Base-by-base conservation (phyloP, 129 eudicot species). In the Deinandra increscens region DNA sequence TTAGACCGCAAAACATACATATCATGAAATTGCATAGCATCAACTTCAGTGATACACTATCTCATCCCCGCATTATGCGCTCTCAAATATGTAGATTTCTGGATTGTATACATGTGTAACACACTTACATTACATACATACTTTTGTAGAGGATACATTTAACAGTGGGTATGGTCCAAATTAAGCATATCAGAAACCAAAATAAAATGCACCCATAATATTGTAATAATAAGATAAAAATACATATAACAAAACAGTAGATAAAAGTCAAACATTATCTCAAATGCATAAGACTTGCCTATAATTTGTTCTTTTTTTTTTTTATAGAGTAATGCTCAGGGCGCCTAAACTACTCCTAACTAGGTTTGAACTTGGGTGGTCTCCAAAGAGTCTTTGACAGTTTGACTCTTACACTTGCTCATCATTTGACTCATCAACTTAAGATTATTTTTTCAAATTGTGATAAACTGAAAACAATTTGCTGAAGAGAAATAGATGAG, bases 401-500 rank as follows among this genome's bases (percentile, higher is more conserved):
- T n/a, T n/a, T n/a, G n/a, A n/a, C n/a, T n/a, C n/a, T n/a, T n/a
- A n/a, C n/a, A n/a, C 64, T 58, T 18, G 13, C 26, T 51, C 13
- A 51, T 51, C 26, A 51, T 29, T 51, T 58, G 18, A 58, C 31
- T 58, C 43, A 60, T 60, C 5, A 60, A 60, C 65, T 31, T 0
- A 6, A 33, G 22, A 60, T 2, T 13, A 13, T 23, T 0, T 13
- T 0, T 26, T 2, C 20, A 60, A 34, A 60, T 1, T 31, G 14
- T 13, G 12, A 60, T 29, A 31, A 14, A 33, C 42, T 7, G 64
- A 31, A 13, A 13, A 31, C 43, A 14, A 33, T 4, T 12, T 59
- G 64, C 64, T 59, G 18, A 59, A 58, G 64, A 13, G 22, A 31
- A 60, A n/a, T 60, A 33, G 22, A 2, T 60, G 65, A 7, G 23